These are phyloP conservation scores for Spatholobus suberectus DNA, from an alignment of 306 rosid species.

Conservation along the genomic window DNA sequence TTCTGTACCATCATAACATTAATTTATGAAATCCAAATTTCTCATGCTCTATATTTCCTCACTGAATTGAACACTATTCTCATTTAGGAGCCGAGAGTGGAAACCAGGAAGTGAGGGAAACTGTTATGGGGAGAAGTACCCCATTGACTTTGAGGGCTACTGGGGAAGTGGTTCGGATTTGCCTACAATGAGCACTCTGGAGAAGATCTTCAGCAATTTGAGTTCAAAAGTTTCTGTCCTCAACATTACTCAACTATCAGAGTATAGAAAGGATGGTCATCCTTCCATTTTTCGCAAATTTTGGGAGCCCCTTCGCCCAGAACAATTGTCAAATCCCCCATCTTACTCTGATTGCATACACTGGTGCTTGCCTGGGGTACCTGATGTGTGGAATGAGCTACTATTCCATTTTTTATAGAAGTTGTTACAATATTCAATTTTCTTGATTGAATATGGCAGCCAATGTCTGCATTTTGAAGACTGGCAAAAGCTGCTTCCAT, in stretches of 20 bases:
- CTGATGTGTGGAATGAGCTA: slow-evolving; percentile 95
- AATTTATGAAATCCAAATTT: not conserved
- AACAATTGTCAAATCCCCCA: slow-evolving; percentile 77
- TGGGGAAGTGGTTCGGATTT: slow-evolving; percentile 99
- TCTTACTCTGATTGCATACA: slow-evolving; percentile 97
- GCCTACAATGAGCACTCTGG: slow-evolving; percentile 76
- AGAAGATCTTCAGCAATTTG: slow-evolving; percentile 64
- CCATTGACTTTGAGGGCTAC: slow-evolving; percentile 68
- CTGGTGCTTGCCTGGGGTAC: slow-evolving; percentile 98
- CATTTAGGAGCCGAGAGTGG: slow-evolving; percentile 93
- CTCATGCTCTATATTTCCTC: not conserved
- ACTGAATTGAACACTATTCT: slow-evolving; percentile 31
- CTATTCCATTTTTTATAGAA: slow-evolving; percentile 72
- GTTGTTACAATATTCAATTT: not conserved
- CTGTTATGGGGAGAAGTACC: slow-evolving; percentile 75
- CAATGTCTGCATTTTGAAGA: slow-evolving; percentile 11
- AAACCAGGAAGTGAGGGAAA: slow-evolving; percentile 72
- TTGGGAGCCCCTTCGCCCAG: slow-evolving; percentile 81
- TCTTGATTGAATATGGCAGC: slow-evolving; percentile 15
- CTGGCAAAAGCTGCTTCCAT: slow-evolving; percentile 13
- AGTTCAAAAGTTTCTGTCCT: slow-evolving; percentile 75
- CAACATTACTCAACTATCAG: slow-evolving; percentile 92
- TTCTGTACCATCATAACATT: not conserved
- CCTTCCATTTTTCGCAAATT: slow-evolving; percentile 93
- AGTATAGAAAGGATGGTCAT: slow-evolving; percentile 93